These are phyloP conservation scores for Cryptococcus sp. DNA, from an alignment of 1,284 basidiomycete species.

Conservation along the genomic window DNA sequence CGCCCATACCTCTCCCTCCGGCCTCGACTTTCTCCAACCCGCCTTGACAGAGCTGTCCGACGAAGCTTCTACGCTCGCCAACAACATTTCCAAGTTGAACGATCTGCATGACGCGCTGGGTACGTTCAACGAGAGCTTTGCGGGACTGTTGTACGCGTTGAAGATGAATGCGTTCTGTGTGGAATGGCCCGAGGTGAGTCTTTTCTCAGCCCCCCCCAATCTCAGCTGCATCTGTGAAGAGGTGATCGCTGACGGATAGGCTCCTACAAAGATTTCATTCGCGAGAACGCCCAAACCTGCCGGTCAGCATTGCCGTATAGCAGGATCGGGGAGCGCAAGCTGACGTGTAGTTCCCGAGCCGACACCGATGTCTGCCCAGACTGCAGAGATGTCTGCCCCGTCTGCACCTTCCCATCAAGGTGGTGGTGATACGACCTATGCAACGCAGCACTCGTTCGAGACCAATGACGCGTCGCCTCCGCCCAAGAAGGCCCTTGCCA, in stretches of 20 bases:
- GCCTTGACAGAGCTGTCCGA: slow-evolving; percentile 80
- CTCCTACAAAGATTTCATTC: slow-evolving; percentile 45
- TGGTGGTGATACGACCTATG: slow-evolving; percentile 37
- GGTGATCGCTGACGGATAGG: slow-evolving; percentile 12
- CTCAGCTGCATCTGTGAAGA: too few species aligned
- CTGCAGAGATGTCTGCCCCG: too few species aligned
- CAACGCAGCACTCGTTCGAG: slow-evolving; percentile 29
- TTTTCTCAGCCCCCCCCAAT: neutral
- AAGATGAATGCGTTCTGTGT: slow-evolving; percentile 91
- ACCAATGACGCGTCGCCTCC: slow-evolving; percentile 14
- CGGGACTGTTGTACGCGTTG: slow-evolving; percentile 83
- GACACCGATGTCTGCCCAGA: neutral
- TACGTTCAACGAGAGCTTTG: slow-evolving; percentile 88
- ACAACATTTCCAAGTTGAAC: slow-evolving; percentile 67
- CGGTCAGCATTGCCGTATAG: neutral
- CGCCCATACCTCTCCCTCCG: slow-evolving; percentile 64
- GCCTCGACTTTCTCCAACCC: slow-evolving; percentile 77
- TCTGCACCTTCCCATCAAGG: too few species aligned
- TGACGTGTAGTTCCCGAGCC: neutral
- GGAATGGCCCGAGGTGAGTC: slow-evolving; percentile 77
- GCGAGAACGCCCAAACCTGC: slow-evolving; percentile 48
- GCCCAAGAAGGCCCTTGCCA: slow-evolving; percentile 10
- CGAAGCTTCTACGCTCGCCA: slow-evolving; percentile 72
- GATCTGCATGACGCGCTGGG: slow-evolving; percentile 68
- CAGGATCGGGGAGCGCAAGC: neutral